Evolutionary conservation across 2,329 filamentous ascomycete genomes (phyloP).

Genomic region (Diaporthe ilicicola): DNA sequence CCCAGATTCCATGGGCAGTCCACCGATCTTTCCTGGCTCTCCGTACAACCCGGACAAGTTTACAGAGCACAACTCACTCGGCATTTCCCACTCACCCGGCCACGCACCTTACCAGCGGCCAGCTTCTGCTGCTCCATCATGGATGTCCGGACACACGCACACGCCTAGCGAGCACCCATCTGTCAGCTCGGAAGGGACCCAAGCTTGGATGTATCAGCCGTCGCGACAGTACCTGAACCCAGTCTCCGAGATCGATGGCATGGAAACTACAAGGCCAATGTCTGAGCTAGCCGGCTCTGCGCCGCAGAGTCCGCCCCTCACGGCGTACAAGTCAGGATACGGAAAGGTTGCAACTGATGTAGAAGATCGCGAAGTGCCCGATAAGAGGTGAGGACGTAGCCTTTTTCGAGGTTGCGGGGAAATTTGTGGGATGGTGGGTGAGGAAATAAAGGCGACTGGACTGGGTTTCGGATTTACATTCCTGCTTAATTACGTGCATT

Average conservation of each 20-base stretch:
- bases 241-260: conserved; percentile 28
- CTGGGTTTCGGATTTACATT: neutral
- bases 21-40: neutral
- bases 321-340: conserved; percentile 3
- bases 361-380: neutral
- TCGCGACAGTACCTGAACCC: conserved; percentile 12
- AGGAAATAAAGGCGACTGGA: neutral
- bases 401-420: no score
- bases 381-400: neutral
- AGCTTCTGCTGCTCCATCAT: conserved; percentile 20
- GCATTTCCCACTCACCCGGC: neutral
- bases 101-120: conserved; percentile 17
- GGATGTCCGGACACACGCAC: conserved; percentile 16
- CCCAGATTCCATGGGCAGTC: conserved; percentile 6
- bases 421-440: neutral
- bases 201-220: neutral
- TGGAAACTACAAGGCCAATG: neutral
- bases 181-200: conserved; percentile 21
- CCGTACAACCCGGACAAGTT: neutral
- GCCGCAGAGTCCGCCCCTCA: neutral
- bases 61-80: neutral
- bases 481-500: no score
- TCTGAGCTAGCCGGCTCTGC: conserved; percentile 25
- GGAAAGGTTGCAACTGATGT: neutral
- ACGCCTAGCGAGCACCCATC: neutral